Percentiles rank a stretch among this genome's conserved stretches.
phyloP scores from a whole-genome alignment of 2,329 filamentous ascomycete species.

The Calonectria hongkongensis region DNA sequence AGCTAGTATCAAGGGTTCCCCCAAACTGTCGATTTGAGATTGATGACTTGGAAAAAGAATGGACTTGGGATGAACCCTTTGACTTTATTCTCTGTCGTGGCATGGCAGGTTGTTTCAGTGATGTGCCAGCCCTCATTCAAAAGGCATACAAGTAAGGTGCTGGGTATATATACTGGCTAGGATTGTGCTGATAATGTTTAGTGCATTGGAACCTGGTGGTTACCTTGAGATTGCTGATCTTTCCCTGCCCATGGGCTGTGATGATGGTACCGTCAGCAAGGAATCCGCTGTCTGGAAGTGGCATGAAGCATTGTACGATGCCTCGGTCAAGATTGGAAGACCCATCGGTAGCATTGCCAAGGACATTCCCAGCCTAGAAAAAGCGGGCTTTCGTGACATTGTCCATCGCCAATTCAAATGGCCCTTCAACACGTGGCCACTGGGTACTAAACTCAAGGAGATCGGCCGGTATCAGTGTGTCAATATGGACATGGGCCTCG shows the following conservation, averaged over 20 bases:
- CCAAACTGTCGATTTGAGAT: conserved; percentile 52
- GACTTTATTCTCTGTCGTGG: conserved; percentile 51
- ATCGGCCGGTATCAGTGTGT: conserved; percentile 60
- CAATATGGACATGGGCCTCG: conserved; percentile 52
- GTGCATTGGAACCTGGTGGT: conserved; percentile 48
- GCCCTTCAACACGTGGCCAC: conserved; percentile 69
- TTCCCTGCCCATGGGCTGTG: conserved; percentile 42
- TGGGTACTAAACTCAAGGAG: conserved; percentile 68
- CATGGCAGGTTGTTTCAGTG: conserved; percentile 47
- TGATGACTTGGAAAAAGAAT: conserved; percentile 52
- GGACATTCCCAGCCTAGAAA: conserved; percentile 59
- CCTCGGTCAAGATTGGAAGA: conserved; percentile 54
- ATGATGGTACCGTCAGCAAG: conserved; percentile 47
- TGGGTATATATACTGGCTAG: too few relatives aligned
- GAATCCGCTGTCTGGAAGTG: conserved; percentile 51
- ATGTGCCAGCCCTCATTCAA: conserved; percentile 47
- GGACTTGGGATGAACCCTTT: conserved; percentile 50
- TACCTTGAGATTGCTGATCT: conserved; percentile 52
- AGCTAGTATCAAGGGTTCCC: conserved; percentile 39
- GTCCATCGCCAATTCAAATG: conserved; percentile 66
- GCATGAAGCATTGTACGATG: conserved; percentile 52
- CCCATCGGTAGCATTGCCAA: conserved; percentile 50
- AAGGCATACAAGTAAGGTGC: conserved; percentile 48
- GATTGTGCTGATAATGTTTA: not conserved
- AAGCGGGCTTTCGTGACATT: conserved; percentile 72